Conservation (phyloP, 163 green algal species). For the Chlamydomonas reinhardtii region DNA sequence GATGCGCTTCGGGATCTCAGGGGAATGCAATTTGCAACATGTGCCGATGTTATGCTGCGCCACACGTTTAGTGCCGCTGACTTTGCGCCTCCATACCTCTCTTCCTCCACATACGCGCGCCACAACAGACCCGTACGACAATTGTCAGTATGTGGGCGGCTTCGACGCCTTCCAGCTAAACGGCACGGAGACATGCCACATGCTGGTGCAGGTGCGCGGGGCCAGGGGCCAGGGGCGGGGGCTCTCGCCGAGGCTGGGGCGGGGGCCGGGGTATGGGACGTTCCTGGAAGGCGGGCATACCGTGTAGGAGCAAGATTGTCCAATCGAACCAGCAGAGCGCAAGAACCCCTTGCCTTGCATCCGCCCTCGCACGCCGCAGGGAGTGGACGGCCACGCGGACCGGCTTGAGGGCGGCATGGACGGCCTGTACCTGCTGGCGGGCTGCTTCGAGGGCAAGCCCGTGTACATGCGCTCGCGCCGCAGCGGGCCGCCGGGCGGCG, state of each 20-base stretch:
- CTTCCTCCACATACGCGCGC: neutral
- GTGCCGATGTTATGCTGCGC: no score
- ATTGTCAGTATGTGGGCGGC: slow-evolving; percentile 31
- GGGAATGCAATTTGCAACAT: no score
- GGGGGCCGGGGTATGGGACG: no score
- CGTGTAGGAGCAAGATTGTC: no score
- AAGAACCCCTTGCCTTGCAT: no score
- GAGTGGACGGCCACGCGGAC: slow-evolving; percentile 53
- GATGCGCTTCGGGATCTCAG: no score
- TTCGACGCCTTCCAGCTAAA: slow-evolving; percentile 26
- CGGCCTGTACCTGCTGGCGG: slow-evolving; percentile 54
- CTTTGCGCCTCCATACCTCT: neutral
- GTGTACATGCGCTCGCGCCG: slow-evolving; percentile 31
- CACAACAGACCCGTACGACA: slow-evolving; percentile 26
- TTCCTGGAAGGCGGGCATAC: no score
- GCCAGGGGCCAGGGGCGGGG: no score
- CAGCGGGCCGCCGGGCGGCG: neutral
- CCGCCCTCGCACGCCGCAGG: neutral
- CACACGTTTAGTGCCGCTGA: no score
- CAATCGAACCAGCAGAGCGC: no score
- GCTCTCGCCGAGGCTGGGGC: no score
- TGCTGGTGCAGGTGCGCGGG: slow-evolving; percentile 28
- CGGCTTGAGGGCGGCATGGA: slow-evolving; percentile 55
- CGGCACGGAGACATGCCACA: slow-evolving; percentile 49
- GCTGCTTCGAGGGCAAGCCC: slow-evolving; percentile 53